A percentile compares a stretch with the other conserved stretches of the same genome.
Evolutionary conservation across 352 stramenopile genomes (phyloP).

Genomic region (Phytophthora capsici): DNA sequence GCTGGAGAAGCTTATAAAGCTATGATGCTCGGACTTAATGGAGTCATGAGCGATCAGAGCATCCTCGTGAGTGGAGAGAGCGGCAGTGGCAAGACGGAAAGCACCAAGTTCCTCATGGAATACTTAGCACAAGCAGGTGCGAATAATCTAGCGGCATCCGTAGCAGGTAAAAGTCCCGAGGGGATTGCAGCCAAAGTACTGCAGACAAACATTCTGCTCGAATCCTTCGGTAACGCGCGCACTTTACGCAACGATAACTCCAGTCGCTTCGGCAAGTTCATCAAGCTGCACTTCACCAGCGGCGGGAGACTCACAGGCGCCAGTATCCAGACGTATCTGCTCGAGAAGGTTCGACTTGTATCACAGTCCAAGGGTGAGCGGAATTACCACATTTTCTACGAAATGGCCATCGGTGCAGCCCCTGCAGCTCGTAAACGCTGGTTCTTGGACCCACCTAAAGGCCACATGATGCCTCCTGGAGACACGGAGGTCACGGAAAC

Average conservation of each 20-base stretch:
- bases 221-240: conserved; percentile 90
- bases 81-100: conserved; percentile 90
- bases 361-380: conserved; percentile 83
- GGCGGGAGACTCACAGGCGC: conserved; percentile 77
- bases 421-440: conserved; percentile 59
- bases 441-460: conserved; percentile 63
- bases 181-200: conserved; percentile 90
- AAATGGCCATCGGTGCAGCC: conserved; percentile 75
- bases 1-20: conserved; percentile 82
- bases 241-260: conserved; percentile 92
- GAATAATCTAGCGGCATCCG: conserved; percentile 67
- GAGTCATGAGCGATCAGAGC: conserved; percentile 71
- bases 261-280: conserved; percentile 93
- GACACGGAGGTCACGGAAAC: conserved; percentile 54
- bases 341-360: conserved; percentile 94
- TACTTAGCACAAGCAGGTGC: conserved; percentile 84
- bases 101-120: conserved; percentile 90
- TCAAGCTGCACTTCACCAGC: conserved; percentile 90
- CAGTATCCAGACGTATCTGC: conserved; percentile 93
- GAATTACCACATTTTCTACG: conserved; percentile 91
- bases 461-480: conserved; percentile 42
- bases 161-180: conserved; percentile 41
- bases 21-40: conserved; percentile 74
- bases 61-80: conserved; percentile 89
- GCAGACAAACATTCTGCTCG: conserved; percentile 90